Percentiles rank a stretch among this genome's conserved stretches.
phyloP scores from a whole-genome alignment of 176 grass and related monocot species.

The Phragmites australis region DNA sequence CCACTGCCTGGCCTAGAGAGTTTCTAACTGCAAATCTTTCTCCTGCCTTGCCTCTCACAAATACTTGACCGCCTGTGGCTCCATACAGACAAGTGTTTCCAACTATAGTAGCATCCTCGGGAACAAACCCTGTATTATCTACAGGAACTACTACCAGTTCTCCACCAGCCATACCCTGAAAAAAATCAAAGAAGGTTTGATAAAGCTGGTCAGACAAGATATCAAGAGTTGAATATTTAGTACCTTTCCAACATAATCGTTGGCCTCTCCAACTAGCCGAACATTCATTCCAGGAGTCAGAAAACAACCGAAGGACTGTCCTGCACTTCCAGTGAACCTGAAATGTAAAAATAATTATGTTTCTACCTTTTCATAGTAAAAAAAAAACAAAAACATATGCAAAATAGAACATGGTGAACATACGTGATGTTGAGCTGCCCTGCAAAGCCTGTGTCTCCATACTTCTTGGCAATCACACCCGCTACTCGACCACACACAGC shows the following conservation, averaged over 20 bases:
- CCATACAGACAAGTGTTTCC: slow-evolving; percentile 99
- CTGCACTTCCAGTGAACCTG: slow-evolving; percentile 97
- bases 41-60: slow-evolving; percentile 93
- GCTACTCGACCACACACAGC: slow-evolving; percentile 91
- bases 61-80: slow-evolving; percentile 96
- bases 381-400: neutral
- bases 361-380: slow-evolving; percentile 34
- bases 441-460: slow-evolving; percentile 93
- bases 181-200: neutral
- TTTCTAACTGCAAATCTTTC: slow-evolving; percentile 99
- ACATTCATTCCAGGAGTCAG: slow-evolving; percentile 98
- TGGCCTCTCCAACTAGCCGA: slow-evolving; percentile 85
- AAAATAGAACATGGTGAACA: slow-evolving; percentile 39
- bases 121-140: slow-evolving; percentile 80
- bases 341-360: slow-evolving; percentile 34
- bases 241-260: slow-evolving; percentile 99
- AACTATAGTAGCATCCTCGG: slow-evolving; percentile 97
- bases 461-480: slow-evolving; percentile 98
- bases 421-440: slow-evolving; percentile 96
- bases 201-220: slow-evolving; percentile 20
- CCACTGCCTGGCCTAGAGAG: slow-evolving; percentile 92
- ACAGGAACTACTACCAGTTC: slow-evolving; percentile 90
- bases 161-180: slow-evolving; percentile 95
- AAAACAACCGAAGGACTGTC: slow-evolving; percentile 97
- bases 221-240: slow-evolving; percentile 6